Conservation (phyloP, 768 basidiomycete genomes). For the Serendipita vermifera region DNA sequence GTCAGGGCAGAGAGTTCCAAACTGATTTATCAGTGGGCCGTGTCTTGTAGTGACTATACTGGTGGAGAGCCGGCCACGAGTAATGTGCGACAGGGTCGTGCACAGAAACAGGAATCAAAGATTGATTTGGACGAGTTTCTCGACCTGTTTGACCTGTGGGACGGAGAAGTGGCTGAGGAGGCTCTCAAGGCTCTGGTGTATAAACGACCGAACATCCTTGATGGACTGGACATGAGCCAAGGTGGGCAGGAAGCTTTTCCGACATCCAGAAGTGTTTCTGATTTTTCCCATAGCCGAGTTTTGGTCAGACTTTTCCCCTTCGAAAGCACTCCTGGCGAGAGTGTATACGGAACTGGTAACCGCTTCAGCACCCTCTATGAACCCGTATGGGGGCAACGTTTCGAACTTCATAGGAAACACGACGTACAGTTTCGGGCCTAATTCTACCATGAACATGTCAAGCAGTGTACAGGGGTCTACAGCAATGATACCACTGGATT, state of each 20-base stretch:
- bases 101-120: background rate
- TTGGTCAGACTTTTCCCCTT: slow-evolving; percentile 61
- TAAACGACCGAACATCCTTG: slow-evolving; percentile 49
- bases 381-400: slow-evolving; percentile 23
- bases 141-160: slow-evolving; percentile 43
- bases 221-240: slow-evolving; percentile 44
- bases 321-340: slow-evolving; percentile 67
- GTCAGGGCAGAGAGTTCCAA: slow-evolving; percentile 62
- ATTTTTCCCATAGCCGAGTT: slow-evolving; percentile 40
- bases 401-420: slow-evolving; percentile 59
- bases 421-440: too few relatives aligned
- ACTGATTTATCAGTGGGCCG: slow-evolving; percentile 66
- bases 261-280: background rate
- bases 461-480: too few relatives aligned
- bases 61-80: too few relatives aligned
- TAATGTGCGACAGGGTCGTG: too few relatives aligned
- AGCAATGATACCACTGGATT: too few relatives aligned
- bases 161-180: slow-evolving; percentile 47
- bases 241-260: background rate
- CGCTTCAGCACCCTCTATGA: background rate
- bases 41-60: slow-evolving; percentile 26
- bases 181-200: slow-evolving; percentile 63
- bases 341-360: slow-evolving; percentile 36
- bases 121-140: slow-evolving; percentile 35
- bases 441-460: too few relatives aligned